Percentiles rank a stretch among this genome's conserved stretches.
phyloP scores from a whole-genome alignment of 2,329 filamentous ascomycete species.

The Metarhizium rileyi region DNA sequence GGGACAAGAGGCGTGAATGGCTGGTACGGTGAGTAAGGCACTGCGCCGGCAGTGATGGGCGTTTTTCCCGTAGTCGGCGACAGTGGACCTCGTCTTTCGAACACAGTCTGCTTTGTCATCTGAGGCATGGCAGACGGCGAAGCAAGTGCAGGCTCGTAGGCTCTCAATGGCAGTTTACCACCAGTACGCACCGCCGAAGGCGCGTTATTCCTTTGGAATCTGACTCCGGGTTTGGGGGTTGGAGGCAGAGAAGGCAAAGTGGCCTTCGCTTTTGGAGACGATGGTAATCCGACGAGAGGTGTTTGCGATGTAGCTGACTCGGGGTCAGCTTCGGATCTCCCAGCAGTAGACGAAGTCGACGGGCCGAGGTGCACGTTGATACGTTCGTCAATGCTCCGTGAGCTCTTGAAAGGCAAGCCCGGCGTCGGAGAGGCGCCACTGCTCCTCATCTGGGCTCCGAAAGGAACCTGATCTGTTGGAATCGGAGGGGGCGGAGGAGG shows the following conservation, averaged over 20 bases:
- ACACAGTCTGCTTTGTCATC: slow-evolving; percentile 54
- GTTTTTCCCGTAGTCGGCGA: slow-evolving; percentile 50
- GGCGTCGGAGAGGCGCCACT: slow-evolving; percentile 18
- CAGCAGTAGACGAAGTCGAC: slow-evolving; percentile 22
- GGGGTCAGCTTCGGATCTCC: slow-evolving; percentile 35
- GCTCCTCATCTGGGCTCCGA: slow-evolving; percentile 17
- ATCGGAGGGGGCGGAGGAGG: slow-evolving; percentile 48
- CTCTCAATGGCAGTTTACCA: slow-evolving; percentile 48
- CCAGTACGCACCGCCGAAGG: slow-evolving; percentile 47
- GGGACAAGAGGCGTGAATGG: slow-evolving; percentile 67
- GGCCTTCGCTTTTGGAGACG: slow-evolving; percentile 28
- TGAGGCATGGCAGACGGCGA: slow-evolving; percentile 38
- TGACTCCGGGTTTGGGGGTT: slow-evolving; percentile 40
- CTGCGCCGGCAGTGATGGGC: slow-evolving; percentile 50
- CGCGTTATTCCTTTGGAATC: slow-evolving; percentile 40
- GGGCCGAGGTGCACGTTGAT: slow-evolving; percentile 31
- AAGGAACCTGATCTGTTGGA: slow-evolving; percentile 35
- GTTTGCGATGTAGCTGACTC: slow-evolving; percentile 41
- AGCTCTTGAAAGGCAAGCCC: slow-evolving; percentile 30
- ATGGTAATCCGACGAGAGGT: slow-evolving; percentile 41
- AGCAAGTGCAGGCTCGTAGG: slow-evolving; percentile 47
- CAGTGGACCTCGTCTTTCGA: slow-evolving; percentile 45
- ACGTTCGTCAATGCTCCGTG: slow-evolving; percentile 46
- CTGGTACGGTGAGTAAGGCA: slow-evolving; percentile 72
- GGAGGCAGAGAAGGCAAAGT: slow-evolving; percentile 30